Base-by-base conservation (phyloP, 257 asterid genomes). In the Craterostigma plantagineum region DNA sequence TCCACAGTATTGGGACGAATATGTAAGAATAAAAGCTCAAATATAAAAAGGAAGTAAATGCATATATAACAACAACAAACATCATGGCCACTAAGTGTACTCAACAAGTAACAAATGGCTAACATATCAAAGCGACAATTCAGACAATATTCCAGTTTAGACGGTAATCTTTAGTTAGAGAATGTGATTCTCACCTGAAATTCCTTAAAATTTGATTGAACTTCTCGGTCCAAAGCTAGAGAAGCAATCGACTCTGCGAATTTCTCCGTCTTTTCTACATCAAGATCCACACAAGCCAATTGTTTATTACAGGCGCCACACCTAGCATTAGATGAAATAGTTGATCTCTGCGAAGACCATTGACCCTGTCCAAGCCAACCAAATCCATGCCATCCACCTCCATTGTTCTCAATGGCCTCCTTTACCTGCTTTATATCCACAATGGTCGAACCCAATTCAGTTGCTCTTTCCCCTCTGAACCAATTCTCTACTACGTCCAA, bases 331-430 rank as follows among this genome's bases (percentile, higher is more conserved):
- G 79, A 53, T 45, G 69, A 50, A 13, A 75, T 52, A 53, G 27
- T 62, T 12, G 83, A 63, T 55, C 69, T 76, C 51, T 49, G 64
- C 43, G 63, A 56, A 36, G 47, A 58, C 98, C 98, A 87, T 38
- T 62, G 71, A 16, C 95, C 95, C 69, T 58, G 50, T 34, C 95
- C 86, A 42, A 82, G 72, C 92, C 93, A 87, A 27, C 95, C 95
- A 48, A 72, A 76, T 45, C 98, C 95, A 54, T 87, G 95, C 93
- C 93, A 82, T 43, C 98, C 95, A 54, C 92, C 95, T 38, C 95
- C 98, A 56, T 79, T 79, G 57, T 48, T 65, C 30, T 55, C 14
- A 36, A 63, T 44, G 33, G 71, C 70, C 61, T 76, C 92, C 64
- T 72, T 79, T 50, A 76, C 67, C 61, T 55, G 68, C 55, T 48